Conservation (phyloP, 345 rosid genomes). For the Eucalyptus cladocalyx region DNA sequence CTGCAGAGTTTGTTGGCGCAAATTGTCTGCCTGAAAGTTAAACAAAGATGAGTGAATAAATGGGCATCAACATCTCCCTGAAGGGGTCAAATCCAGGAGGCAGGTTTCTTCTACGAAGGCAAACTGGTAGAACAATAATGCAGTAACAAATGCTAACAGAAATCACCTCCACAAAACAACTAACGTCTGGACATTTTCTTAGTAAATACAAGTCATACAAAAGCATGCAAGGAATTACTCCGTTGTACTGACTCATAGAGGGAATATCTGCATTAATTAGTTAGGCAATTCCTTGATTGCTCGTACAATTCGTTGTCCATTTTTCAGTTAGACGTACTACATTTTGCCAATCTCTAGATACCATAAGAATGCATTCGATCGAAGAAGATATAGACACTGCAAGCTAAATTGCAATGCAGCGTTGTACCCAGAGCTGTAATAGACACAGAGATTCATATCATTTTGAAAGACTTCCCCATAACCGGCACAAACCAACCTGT, state of each 20-base stretch:
- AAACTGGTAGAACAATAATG: background rate
- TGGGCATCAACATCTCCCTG: background rate
- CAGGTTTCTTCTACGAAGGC: background rate
- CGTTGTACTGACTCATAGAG: background rate
- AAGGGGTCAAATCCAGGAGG: background rate
- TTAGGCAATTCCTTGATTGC: background rate
- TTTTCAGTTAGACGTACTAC: background rate
- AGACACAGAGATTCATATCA: background rate
- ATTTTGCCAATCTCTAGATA: background rate
- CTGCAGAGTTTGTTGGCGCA: slow-evolving; percentile 59
- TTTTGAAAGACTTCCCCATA: background rate
- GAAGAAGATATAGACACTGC: background rate
- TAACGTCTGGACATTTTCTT: background rate
- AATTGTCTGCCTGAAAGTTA: slow-evolving; percentile 39
- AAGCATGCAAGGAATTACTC: background rate
- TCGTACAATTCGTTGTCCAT: background rate
- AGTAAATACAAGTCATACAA: background rate
- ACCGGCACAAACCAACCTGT: background rate
- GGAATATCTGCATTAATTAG: background rate
- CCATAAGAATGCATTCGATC: background rate
- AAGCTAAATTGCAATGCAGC: background rate
- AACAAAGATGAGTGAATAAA: background rate
- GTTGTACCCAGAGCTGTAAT: background rate
- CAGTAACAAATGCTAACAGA: background rate
- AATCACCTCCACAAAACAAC: background rate